Conservation (phyloP, 2,329 filamentous ascomycete genomes). For the Clonostachys rhizophaga region DNA sequence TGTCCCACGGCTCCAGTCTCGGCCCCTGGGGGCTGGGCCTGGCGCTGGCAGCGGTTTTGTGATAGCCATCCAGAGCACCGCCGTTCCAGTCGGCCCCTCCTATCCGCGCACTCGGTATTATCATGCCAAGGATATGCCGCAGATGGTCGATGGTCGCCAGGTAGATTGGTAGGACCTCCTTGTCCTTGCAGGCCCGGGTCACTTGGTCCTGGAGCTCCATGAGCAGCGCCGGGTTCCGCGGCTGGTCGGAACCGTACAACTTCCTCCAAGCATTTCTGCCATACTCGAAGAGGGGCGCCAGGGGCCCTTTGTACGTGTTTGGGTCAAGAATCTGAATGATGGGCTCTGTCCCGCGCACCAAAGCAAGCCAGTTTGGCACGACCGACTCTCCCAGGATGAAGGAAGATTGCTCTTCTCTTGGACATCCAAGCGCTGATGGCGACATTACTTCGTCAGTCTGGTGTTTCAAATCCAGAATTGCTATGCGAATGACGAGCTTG, state of each 20-base stretch:
- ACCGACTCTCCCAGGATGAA: constrained; percentile 18
- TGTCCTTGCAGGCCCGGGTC: constrained; percentile 8
- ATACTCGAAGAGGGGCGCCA: constrained; percentile 13
- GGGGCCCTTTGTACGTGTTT: constrained; percentile 6
- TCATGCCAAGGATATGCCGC: constrained; percentile 8
- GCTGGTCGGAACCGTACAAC: constrained; percentile 2
- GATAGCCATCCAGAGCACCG: not conserved
- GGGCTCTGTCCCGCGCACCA: constrained; percentile 17
- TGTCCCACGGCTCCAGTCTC: constrained; percentile 25
- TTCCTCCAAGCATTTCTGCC: constrained; percentile 11
- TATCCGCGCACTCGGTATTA: not conserved
- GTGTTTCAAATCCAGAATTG: too few relatives aligned
- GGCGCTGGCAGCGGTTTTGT: too few relatives aligned
- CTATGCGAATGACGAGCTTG: not conserved
- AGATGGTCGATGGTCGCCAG: constrained; percentile 10
- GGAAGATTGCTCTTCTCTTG: constrained; percentile 11
- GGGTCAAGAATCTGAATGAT: constrained; percentile 13
- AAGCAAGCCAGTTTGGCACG: constrained; percentile 22
- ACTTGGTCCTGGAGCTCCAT: constrained; percentile 10
- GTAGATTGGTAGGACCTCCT: constrained; percentile 9
- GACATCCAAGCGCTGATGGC: too few relatives aligned
- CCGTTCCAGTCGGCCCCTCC: not conserved
- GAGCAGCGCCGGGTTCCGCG: constrained; percentile 6
- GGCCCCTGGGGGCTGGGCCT: too few relatives aligned
- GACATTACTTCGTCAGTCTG: too few relatives aligned